Conservation (phyloP, 176 grass and related monocot species). For the Themeda triandra region DNA sequence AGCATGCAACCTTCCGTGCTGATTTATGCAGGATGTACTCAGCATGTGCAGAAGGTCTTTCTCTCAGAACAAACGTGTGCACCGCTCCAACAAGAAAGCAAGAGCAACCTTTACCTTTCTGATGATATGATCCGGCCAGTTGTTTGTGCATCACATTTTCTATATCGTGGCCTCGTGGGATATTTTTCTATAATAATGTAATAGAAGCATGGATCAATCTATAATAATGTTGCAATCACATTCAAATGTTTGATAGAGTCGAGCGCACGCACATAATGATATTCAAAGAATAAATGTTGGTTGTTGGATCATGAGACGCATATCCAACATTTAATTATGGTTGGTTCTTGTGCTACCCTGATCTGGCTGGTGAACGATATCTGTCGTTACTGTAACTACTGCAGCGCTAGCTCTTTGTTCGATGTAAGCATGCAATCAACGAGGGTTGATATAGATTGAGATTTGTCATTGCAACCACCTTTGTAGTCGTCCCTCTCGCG, state of each 20-base stretch:
- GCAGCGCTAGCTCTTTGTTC: neutral
- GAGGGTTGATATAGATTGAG: neutral
- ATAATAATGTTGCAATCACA: neutral
- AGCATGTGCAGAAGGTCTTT: neutral
- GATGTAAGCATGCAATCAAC: neutral
- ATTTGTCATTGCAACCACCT: neutral
- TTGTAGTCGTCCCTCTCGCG: neutral
- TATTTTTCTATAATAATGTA: neutral
- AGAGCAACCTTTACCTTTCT: neutral
- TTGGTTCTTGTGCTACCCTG: neutral
- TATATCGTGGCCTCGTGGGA: neutral
- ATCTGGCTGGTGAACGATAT: neutral
- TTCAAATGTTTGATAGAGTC: neutral
- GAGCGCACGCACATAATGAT: too few relatives aligned
- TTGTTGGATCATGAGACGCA: neutral
- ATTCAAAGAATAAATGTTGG: neutral
- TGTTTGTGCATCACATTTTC: neutral
- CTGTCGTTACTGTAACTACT: neutral
- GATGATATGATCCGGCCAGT: neutral
- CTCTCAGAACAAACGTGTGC: neutral
- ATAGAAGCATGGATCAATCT: neutral
- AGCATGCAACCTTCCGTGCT: neutral
- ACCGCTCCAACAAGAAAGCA: neutral
- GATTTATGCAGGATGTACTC: neutral
- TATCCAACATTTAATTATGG: neutral